These are phyloP conservation scores for Phylloporus sp. DNA, from an alignment of 768 basidiomycete species.

Conservation along the genomic window DNA sequence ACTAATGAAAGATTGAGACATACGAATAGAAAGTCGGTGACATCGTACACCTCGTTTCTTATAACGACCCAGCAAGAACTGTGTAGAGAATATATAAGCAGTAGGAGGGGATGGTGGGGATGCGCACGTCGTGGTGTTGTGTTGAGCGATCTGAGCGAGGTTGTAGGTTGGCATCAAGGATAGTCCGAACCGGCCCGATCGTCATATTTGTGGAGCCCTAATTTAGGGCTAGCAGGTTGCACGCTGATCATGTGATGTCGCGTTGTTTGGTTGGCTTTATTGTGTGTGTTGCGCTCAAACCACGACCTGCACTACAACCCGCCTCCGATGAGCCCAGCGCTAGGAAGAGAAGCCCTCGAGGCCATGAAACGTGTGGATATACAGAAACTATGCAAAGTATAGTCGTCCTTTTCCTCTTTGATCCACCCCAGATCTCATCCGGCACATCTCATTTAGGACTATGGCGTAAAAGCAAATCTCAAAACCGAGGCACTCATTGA, in stretches of 20 bases:
- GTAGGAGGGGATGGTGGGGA: background rate
- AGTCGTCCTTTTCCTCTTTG: constrained; percentile 12
- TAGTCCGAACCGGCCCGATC: background rate
- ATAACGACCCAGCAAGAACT: constrained; percentile 88
- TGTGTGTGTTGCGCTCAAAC: constrained; percentile 45
- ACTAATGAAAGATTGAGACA: constrained; percentile 10
- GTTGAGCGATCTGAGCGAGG: constrained; percentile 55
- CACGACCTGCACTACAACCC: constrained; percentile 25
- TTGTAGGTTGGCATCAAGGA: constrained; percentile 35
- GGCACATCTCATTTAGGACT: constrained; percentile 44
- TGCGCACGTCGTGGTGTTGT: constrained; percentile 49
- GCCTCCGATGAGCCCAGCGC: constrained; percentile 41
- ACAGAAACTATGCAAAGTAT: constrained; percentile 62
- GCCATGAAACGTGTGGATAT: constrained; percentile 49
- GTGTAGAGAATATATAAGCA: constrained; percentile 8
- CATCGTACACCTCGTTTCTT: constrained; percentile 76
- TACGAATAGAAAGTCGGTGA: constrained; percentile 71
- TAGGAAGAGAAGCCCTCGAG: constrained; percentile 43
- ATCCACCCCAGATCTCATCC: constrained; percentile 12
- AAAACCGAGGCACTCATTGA: constrained; percentile 78
- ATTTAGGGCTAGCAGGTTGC: constrained; percentile 3
- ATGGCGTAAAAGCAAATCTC: constrained; percentile 77
- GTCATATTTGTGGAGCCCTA: background rate
- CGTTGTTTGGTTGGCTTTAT: constrained; percentile 46
- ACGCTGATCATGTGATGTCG: constrained; percentile 38